Evolutionary conservation across 2,329 filamentous ascomycete genomes (phyloP).

Genomic region (Colletotrichum sp.): DNA sequence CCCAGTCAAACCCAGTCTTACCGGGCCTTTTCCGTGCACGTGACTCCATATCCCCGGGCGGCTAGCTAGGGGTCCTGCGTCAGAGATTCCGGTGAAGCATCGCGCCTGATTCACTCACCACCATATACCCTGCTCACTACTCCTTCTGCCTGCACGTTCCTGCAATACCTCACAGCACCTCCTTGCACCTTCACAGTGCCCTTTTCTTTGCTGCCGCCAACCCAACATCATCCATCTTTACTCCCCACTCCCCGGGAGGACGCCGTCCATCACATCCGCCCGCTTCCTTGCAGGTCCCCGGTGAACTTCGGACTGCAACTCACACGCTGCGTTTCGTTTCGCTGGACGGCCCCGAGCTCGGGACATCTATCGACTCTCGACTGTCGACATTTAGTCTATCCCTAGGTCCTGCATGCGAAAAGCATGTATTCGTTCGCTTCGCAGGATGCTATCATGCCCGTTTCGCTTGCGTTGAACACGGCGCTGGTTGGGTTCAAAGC

Average conservation of each 20-base stretch:
- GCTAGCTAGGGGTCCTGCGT: not conserved
- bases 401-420: not conserved
- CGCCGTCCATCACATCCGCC: not conserved
- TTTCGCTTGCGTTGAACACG: not conserved
- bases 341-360: not conserved
- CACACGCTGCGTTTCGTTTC: slow-evolving; percentile 9
- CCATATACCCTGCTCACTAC: not conserved
- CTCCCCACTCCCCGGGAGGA: not conserved
- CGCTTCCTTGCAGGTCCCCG: not conserved
- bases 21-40: slow-evolving; percentile 8
- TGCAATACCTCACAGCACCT: not conserved
- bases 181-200: not conserved
- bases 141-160: not conserved
- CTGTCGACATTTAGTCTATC: too few relatives aligned
- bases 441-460: not conserved
- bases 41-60: not conserved
- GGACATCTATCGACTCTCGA: not conserved
- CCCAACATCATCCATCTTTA: not conserved
- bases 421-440: not conserved
- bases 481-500: not conserved
- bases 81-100: slow-evolving; percentile 11
- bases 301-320: slow-evolving; percentile 2
- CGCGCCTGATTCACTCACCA: slow-evolving; percentile 9
- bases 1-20: not conserved
- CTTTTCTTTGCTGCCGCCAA: not conserved